Evolutionary conservation across 169 alveolate species (phyloP).

Genomic region (Hepatocystis sp.): DNA sequence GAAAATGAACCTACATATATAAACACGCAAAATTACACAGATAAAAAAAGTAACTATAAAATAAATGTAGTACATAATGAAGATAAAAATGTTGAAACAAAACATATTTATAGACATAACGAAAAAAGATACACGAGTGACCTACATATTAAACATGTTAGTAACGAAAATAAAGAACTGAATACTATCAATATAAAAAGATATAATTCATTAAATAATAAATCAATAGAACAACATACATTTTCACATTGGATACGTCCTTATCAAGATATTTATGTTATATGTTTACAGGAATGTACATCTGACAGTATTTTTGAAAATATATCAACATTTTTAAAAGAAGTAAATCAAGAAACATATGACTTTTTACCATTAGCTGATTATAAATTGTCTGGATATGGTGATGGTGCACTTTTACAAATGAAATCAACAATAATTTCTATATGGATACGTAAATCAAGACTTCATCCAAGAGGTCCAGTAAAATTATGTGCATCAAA

Average conservation of each 20-base stretch:
- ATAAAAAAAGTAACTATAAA: too few species aligned
- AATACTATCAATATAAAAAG: too few species aligned
- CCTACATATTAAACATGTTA: too few species aligned
- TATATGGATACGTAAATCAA: conserved; percentile 78
- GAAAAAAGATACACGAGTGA: too few species aligned
- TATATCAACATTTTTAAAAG: conserved; percentile 79
- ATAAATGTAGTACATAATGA: too few species aligned
- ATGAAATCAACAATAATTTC: conserved; percentile 87
- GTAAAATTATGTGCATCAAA: conserved; percentile 79
- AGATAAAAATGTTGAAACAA: too few species aligned
- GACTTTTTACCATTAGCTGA: conserved; percentile 81
- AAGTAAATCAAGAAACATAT: conserved; percentile 77
- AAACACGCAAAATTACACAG: too few species aligned
- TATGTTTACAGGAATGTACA: conserved; percentile 88
- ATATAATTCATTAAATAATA: too few species aligned
- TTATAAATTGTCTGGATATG: conserved; percentile 86
- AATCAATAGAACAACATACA: conserved; percentile 78
- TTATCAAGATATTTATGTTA: conserved; percentile 86
- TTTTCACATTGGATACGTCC: conserved; percentile 86
- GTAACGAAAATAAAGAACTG: too few species aligned
- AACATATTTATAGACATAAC: too few species aligned
- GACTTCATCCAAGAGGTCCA: conserved; percentile 76
- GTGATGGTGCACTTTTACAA: conserved; percentile 90
- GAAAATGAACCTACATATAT: too few species aligned
- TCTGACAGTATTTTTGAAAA: conserved; percentile 81